Conservation (phyloP, 2,329 filamentous ascomycete species). For the Tolypocladium pustulatum region DNA sequence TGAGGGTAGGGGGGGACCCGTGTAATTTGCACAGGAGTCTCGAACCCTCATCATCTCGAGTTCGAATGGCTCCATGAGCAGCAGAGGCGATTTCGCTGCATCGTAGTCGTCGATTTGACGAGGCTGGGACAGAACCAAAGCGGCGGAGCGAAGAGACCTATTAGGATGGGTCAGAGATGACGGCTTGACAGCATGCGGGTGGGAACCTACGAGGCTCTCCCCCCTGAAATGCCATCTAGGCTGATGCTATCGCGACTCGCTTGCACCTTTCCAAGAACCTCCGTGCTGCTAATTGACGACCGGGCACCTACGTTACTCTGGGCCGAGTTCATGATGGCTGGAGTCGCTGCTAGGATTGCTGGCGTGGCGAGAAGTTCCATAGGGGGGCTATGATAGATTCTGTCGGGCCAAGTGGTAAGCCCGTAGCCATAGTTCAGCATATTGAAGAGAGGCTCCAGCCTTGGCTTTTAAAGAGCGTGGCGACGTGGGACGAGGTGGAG, state of each 20-base stretch:
- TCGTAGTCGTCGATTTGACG: background rate
- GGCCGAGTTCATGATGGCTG: background rate
- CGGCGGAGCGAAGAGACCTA: background rate
- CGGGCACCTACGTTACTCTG: background rate
- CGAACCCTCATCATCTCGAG: background rate
- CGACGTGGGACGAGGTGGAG: background rate
- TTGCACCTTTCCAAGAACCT: background rate
- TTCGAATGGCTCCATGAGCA: slow-evolving; percentile 1
- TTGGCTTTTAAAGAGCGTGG: background rate
- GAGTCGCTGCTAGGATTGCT: background rate
- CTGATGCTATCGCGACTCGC: background rate
- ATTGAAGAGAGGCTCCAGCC: background rate
- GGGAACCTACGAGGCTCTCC: background rate
- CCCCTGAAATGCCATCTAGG: background rate
- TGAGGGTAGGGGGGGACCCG: background rate
- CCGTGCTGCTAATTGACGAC: background rate
- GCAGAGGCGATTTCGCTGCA: background rate
- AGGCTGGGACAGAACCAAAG: background rate
- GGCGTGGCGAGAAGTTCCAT: no score
- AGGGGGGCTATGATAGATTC: background rate
- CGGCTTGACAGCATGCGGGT: background rate
- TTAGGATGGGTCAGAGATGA: background rate
- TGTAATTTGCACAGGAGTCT: background rate
- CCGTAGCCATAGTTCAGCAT: background rate
- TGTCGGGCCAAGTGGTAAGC: background rate